These are phyloP conservation scores for Sclerospora graminicola DNA, from an alignment of 352 stramenopile species.

Conservation along the genomic window DNA sequence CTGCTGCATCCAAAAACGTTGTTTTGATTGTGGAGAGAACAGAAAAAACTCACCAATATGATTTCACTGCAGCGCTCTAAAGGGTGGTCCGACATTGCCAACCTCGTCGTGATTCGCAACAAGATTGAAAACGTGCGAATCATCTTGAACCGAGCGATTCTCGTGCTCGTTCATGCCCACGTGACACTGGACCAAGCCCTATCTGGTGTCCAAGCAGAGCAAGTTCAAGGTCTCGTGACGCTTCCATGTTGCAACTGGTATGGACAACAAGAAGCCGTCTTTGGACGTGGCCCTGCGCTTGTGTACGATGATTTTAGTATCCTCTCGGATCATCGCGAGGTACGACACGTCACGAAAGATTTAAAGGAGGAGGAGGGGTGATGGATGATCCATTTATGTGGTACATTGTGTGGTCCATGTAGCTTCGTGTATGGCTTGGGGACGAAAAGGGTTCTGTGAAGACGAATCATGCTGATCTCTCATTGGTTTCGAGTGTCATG, in stretches of 20 bases:
- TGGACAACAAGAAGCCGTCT: conserved; percentile 47
- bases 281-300: conserved; percentile 36
- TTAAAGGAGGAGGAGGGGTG: not conserved
- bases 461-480: conserved; percentile 13
- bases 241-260: conserved; percentile 83
- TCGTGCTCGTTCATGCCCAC: conserved; percentile 70
- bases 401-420: conserved; percentile 4
- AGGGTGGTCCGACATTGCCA: conserved; percentile 40
- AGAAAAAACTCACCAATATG: too few species aligned
- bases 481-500: conserved; percentile 21
- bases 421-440: conserved; percentile 39
- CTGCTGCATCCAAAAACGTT: not conserved
- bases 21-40: too few species aligned
- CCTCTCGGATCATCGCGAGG: conserved; percentile 65
- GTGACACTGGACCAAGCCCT: conserved; percentile 68
- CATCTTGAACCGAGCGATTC: conserved; percentile 36
- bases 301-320: conserved; percentile 83
- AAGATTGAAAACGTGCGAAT: conserved; percentile 82
- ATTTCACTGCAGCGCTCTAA: conserved; percentile 42
- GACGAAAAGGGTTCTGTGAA: not conserved
- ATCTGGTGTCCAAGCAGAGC: conserved; percentile 45
- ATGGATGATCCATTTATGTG: too few species aligned
- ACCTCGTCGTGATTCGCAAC: conserved; percentile 68
- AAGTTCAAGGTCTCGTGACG: conserved; percentile 53
- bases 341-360: too few species aligned